Base-by-base conservation (phyloP, 495 filamentous ascomycete species). In the Aspergillus baeticus region DNA sequence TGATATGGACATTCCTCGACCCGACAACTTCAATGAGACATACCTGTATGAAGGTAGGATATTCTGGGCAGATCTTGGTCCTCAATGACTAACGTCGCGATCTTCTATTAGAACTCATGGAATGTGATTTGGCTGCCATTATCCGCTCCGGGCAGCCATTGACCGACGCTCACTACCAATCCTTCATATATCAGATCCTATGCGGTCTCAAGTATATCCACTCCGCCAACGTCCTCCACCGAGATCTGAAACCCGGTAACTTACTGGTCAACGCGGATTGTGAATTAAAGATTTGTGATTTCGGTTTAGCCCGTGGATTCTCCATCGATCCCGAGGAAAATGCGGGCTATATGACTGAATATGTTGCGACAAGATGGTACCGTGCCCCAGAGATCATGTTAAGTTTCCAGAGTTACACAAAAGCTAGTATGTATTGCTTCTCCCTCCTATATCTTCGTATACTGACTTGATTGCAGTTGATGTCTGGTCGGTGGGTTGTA, bases 361-460 rank as follows among this genome's bases (percentile, higher is more conserved):
- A 98, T 63, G 95, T 98, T 38, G 94, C 94, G 44, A 98, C 94
- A 43, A 84, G 94, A 72, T 98, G 94, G 94, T 98, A 98, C 71
- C 90, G 94, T 73, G 94, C 94, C 31, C 94, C 94, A 3, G 94
- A 98, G 70, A 98, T 98, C 67, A 98, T 98, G 94, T 79, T 98
- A 69, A 98, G 92, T 73, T 98, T 98, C 85, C 93, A 97, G 76
- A 96, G 93, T 75, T 98, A 98, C 70, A 98, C 95, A 61, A 98
- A 98, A 88, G 94, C 94, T 54, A 98, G 91, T 96, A 81, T 44
- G 91, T 91, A 8, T n/a, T 39, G 26, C 33, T 47, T 35, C 37
- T 36, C 15, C 5, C 34, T 55, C 17, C 23, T 43, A 35, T 44
- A 54, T 60, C 43, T 36, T n/a, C 2, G 35, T 45, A 33, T 48